These are phyloP conservation scores for Dipodascus geniculatus DNA, from an alignment of 805 yeast species.

Conservation along the genomic window DNA sequence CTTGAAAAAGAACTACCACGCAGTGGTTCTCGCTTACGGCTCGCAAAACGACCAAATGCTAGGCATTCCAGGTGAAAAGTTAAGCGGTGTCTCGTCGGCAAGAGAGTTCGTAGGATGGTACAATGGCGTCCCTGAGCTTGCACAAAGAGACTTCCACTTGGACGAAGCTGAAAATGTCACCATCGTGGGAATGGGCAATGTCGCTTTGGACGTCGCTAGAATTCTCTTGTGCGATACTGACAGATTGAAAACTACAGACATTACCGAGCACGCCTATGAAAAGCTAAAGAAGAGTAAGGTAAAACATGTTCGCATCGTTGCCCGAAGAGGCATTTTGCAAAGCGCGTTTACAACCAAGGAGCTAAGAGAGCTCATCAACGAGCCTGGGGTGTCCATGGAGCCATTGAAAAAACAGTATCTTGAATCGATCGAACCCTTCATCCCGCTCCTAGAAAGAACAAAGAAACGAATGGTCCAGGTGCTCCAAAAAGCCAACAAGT, in stretches of 20 bases:
- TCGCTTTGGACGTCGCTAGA: conserved; percentile 84
- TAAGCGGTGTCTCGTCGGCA: conserved; percentile 63
- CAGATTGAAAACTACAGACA: conserved; percentile 63
- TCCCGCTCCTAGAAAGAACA: conserved; percentile 34
- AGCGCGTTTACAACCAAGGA: conserved; percentile 91
- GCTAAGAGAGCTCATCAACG: conserved; percentile 67
- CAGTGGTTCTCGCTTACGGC: conserved; percentile 76
- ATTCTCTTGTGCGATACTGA: conserved; percentile 49
- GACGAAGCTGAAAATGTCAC: conserved; percentile 51
- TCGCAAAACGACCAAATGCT: conserved; percentile 42
- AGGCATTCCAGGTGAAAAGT: conserved; percentile 45
- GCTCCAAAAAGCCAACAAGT: conserved; percentile 36
- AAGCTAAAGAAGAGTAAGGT: conserved; percentile 43
- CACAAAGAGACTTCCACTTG: conserved; percentile 43
- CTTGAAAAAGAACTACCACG: conserved; percentile 49
- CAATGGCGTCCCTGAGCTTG: conserved; percentile 69
- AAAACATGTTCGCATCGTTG: conserved; percentile 60
- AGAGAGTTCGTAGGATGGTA: conserved; percentile 92
- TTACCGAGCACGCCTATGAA: conserved; percentile 47
- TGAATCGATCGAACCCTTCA: conserved; percentile 22
- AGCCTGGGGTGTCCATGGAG: conserved; percentile 38
- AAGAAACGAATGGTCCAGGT: conserved; percentile 57
- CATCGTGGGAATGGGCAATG: conserved; percentile 95
- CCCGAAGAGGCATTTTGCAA: conserved; percentile 74
- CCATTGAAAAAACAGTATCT: conserved; percentile 34